phyloP scores from a whole-genome alignment of 257 asterid species.

The Leptodermis oblonga region DNA sequence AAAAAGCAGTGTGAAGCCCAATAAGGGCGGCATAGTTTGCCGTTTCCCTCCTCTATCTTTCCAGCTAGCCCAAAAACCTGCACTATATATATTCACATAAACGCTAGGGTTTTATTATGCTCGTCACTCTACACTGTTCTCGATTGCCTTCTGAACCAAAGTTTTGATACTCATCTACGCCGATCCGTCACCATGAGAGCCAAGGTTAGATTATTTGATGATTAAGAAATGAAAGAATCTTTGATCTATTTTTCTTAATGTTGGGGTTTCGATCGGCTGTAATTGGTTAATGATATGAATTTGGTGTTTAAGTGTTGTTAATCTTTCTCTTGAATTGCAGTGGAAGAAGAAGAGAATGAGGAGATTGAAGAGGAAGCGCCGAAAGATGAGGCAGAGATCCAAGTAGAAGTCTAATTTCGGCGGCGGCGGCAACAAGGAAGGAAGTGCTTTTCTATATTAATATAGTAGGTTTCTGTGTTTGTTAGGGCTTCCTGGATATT shows the following conservation, averaged over 20 bases:
- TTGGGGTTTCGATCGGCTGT: neutral
- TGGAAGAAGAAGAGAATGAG: constrained; percentile 37
- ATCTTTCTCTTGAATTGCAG: neutral
- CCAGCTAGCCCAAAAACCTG: neutral
- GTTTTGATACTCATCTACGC: neutral
- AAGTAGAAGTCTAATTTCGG: constrained; percentile 14
- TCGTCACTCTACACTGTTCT: neutral
- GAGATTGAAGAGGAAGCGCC: constrained; percentile 36
- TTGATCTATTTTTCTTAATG: neutral
- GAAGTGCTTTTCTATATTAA: neutral
- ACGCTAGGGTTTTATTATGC: neutral
- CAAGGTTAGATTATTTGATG: constrained; percentile 9
- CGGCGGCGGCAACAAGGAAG: neutral
- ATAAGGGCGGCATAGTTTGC: neutral
- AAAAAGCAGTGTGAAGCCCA: neutral
- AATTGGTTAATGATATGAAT: neutral
- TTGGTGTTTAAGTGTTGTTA: neutral
- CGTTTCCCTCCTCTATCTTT: too few relatives aligned
- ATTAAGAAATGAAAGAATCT: neutral
- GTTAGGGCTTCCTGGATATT: neutral
- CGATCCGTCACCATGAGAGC: constrained; percentile 10
- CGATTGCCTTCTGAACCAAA: neutral
- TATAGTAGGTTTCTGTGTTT: neutral
- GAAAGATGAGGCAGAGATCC: constrained; percentile 37
- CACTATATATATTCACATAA: neutral